Evolutionary conservation across 306 rosid species (phyloP).

Genomic region (Lathyrus sativus): DNA sequence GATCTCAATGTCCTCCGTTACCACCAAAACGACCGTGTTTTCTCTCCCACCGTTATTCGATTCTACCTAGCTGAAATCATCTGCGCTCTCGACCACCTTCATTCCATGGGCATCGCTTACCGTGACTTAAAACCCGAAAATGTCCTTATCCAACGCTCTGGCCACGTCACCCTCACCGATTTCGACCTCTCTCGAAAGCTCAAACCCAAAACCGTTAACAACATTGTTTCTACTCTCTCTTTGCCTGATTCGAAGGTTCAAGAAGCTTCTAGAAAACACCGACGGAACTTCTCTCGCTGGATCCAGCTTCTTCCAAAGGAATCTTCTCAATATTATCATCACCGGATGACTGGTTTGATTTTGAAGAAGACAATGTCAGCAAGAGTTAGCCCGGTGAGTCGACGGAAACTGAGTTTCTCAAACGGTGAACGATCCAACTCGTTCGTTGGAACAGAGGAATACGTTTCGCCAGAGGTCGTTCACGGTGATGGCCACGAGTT

Average conservation of each 20-base stretch:
- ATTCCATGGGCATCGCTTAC: slow-evolving; percentile 76
- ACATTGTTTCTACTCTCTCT: not conserved
- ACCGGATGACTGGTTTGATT: slow-evolving; percentile 36
- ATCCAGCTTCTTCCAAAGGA: slow-evolving; percentile 34
- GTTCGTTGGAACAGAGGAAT: slow-evolving; percentile 94
- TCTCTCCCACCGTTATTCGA: slow-evolving; percentile 74
- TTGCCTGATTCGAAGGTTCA: slow-evolving; percentile 27
- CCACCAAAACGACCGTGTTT: slow-evolving; percentile 73
- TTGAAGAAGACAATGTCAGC: slow-evolving; percentile 80
- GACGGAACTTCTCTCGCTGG: slow-evolving; percentile 64
- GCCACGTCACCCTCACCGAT: slow-evolving; percentile 93
- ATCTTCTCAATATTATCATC: not conserved
- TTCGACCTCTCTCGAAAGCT: slow-evolving; percentile 82
- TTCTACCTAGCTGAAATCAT: slow-evolving; percentile 84
- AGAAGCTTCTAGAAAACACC: slow-evolving; percentile 44
- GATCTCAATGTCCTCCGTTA: slow-evolving; percentile 85
- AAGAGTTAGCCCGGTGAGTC: slow-evolving; percentile 87
- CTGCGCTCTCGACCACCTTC: slow-evolving; percentile 84
- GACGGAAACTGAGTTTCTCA: slow-evolving; percentile 62
- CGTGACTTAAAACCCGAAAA: slow-evolving; percentile 95
- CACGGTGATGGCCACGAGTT: slow-evolving; percentile 95
- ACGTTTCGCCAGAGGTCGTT: slow-evolving; percentile 88
- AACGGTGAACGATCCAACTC: slow-evolving; percentile 87
- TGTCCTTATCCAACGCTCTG: slow-evolving; percentile 74
- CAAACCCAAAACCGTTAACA: slow-evolving; percentile 28